phyloP scores from a whole-genome alignment of 1,284 basidiomycete genomes.

The Ceratobasidium sp. region DNA sequence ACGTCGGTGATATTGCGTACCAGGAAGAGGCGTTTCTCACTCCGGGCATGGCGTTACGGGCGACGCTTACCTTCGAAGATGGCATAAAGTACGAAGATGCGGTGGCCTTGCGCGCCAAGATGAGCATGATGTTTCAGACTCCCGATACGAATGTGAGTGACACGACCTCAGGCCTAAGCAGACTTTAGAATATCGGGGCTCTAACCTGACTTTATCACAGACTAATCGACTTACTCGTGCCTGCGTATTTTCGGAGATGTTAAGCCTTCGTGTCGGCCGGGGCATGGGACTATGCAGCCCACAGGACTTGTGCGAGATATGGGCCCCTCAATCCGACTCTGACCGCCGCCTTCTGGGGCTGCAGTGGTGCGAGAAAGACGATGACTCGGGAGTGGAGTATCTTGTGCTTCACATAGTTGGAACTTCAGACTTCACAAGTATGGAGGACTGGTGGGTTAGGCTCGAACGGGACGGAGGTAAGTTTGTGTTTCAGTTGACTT shows the following conservation, averaged over 20 bases:
- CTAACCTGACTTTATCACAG: background rate
- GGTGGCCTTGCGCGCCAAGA: background rate
- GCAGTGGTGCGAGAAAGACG: conserved; percentile 23
- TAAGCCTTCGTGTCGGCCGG: conserved; percentile 2
- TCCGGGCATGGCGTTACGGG: background rate
- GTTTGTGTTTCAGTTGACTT: conserved; percentile 11
- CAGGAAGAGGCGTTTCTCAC: background rate
- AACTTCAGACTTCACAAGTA: background rate
- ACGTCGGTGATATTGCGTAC: background rate
- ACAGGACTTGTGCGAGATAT: conserved; percentile 31
- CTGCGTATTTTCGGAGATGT: background rate
- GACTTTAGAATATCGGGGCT: background rate
- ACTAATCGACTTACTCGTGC: background rate
- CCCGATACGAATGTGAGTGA: background rate
- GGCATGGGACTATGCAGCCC: conserved; percentile 14
- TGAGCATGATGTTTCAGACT: background rate
- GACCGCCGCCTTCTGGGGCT: conserved; percentile 17
- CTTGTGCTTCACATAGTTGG: conserved; percentile 14
- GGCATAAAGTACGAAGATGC: background rate
- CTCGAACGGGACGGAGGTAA: conserved; percentile 20
- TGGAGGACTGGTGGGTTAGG: conserved; percentile 28
- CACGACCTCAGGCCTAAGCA: background rate
- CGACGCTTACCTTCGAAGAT: background rate
- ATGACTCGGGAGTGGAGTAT: conserved; percentile 19
- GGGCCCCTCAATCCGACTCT: conserved; percentile 12